phyloP scores from a whole-genome alignment of 116 monocot genomes.

The Phalaenopsis hybrid region DNA sequence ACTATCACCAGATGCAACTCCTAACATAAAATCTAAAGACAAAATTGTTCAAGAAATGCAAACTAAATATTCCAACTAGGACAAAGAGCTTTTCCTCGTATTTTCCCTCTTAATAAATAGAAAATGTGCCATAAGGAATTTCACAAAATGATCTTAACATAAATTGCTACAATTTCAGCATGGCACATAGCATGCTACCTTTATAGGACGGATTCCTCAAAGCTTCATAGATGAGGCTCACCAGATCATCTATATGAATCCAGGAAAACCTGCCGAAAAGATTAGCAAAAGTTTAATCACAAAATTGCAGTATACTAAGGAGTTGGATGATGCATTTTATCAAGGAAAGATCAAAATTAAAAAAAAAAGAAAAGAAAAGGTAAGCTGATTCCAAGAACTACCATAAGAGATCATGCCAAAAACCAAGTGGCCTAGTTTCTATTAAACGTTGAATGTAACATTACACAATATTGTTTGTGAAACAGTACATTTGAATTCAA shows the following conservation, averaged over 20 bases:
- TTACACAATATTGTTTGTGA: background rate
- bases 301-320: background rate
- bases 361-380: background rate
- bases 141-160: background rate
- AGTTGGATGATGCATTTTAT: background rate
- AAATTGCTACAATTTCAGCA: background rate
- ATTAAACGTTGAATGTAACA: background rate
- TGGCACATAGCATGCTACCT: conserved; percentile 26
- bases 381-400: background rate
- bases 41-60: no score
- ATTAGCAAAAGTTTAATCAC: background rate
- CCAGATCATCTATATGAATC: conserved; percentile 88
- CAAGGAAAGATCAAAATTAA: background rate
- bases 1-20: no score
- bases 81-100: no score
- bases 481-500: background rate
- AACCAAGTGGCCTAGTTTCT: background rate
- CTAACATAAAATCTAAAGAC: no score
- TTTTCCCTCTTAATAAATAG: no score
- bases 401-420: background rate
- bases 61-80: no score
- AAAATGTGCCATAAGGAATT: no score
- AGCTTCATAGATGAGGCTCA: conserved; percentile 71
- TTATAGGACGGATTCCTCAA: conserved; percentile 64
- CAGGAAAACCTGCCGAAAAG: conserved; percentile 76